Evolutionary conservation across 78 protist genomes (phyloP), one percentile per base, ranked within the genome.

Genomic region (Polysphondylium violaceum): DNA sequence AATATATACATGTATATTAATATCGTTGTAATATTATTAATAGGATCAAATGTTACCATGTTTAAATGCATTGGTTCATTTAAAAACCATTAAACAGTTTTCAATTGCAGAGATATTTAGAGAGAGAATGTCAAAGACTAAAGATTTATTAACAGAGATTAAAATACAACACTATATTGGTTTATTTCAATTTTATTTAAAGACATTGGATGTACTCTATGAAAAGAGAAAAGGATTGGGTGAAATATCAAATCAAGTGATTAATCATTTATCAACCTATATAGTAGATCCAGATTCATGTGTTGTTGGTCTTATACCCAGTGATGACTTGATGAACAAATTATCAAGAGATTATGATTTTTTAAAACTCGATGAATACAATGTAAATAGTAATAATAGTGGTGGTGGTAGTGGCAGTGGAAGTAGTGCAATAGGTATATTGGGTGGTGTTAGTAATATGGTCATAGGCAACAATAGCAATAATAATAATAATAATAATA

Each of bases 11-110:
- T 11, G 7, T 47, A 47, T 47, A 7, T 47, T 11, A 11, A 47
- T 7, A 12, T 60, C 3, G 16, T 60, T 25, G 23, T 60, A 60
- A 16, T 60, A 23, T 33, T 61, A 61, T 61, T 61, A n/a, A 35
- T 25, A 83, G 91, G 91, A 83, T 33, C 91, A 83, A 83, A 56
- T 83, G 29, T 83, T 74, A 69, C 91, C 91, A 58, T 67, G 91
- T 43, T 56, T 81, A n/a, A 83, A 83, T 71, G 91, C 91, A 41
- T 23, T 83, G 12, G 35, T 63, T 69, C 53, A 67, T 69, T 43
- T 67, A 31, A 17, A 74, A 11, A 83, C 71, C 21, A 61, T 83
- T 12, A 67, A 59, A 41, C 7, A 6, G n/a, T 50, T 69, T 55
- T 83, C 91, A 40, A 69, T 83, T 41, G 79, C 91, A 55, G 71